phyloP scores from a whole-genome alignment of 2,329 filamentous ascomycete species.

The Dothistroma septosporum region DNA sequence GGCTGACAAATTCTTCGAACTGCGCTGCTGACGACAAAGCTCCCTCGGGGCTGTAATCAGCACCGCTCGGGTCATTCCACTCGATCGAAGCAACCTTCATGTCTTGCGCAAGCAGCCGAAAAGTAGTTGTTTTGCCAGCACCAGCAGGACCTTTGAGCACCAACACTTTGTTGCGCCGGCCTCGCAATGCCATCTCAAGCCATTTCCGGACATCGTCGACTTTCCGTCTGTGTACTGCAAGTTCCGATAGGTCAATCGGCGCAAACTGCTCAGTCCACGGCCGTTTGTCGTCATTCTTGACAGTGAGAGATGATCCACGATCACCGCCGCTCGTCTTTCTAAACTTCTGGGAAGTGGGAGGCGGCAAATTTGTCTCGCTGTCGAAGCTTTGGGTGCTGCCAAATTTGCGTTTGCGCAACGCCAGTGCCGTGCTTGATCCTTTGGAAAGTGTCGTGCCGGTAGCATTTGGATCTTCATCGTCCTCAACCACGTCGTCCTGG shows the following conservation, averaged over 20 bases:
- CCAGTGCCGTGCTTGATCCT: constrained; percentile 32
- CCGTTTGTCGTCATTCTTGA: constrained; percentile 52
- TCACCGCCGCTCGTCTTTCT: constrained; percentile 37
- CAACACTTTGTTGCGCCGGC: constrained; percentile 38
- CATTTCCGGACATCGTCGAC: constrained; percentile 79
- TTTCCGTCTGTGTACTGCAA: constrained; percentile 94
- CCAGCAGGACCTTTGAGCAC: constrained; percentile 88
- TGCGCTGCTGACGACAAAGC: constrained; percentile 69
- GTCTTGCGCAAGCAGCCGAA: constrained; percentile 72
- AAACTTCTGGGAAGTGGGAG: constrained; percentile 42
- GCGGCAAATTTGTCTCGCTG: constrained; percentile 12
- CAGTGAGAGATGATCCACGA: constrained; percentile 31
- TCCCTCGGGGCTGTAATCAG: constrained; percentile 56
- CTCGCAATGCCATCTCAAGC: constrained; percentile 69
- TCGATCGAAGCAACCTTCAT: constrained; percentile 75
- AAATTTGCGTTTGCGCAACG: constrained; percentile 35
- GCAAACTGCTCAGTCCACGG: constrained; percentile 88
- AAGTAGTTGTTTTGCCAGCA: constrained; percentile 85
- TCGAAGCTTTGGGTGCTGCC: constrained; percentile 18
- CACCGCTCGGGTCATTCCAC: constrained; percentile 78
- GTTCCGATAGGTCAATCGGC: constrained; percentile 69
- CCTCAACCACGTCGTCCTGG: constrained; percentile 33
- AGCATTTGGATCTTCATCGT: constrained; percentile 8
- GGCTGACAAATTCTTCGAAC: constrained; percentile 87
- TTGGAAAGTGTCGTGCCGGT: constrained; percentile 27